These are phyloP conservation scores for Solanum piurae DNA, from an alignment of 257 asterid genomes.

Conservation along the genomic window DNA sequence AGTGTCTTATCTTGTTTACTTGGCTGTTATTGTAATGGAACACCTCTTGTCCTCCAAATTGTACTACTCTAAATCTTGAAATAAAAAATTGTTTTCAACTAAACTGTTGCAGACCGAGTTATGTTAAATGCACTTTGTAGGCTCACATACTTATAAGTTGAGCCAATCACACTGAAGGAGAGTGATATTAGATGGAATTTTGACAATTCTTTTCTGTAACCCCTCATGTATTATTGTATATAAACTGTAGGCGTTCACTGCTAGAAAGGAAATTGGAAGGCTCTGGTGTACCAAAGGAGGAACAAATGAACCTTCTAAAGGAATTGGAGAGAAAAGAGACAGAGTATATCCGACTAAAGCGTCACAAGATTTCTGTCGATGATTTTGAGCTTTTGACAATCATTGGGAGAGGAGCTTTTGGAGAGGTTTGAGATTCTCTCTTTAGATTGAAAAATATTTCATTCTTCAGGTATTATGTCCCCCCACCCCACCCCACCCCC, in stretches of 20 bases:
- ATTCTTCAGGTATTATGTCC: background rate
- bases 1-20: background rate
- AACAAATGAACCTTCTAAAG: slow-evolving; percentile 47
- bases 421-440: slow-evolving; percentile 50
- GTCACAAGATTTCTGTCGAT: slow-evolving; percentile 63
- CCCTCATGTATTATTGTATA: background rate
- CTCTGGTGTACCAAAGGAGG: slow-evolving; percentile 60
- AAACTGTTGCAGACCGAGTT: background rate
- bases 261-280: slow-evolving; percentile 46
- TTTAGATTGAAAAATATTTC: background rate
- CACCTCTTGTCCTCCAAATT: background rate
- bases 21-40: background rate
- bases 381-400: slow-evolving; percentile 67
- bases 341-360: slow-evolving; percentile 62
- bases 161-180: background rate
- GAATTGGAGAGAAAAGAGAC: slow-evolving; percentile 77
- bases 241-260: slow-evolving; percentile 46
- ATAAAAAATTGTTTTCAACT: background rate
- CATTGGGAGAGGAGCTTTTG: slow-evolving; percentile 87
- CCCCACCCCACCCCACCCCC: background rate
- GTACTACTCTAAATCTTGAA: background rate
- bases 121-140: background rate
- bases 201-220: background rate
- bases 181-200: background rate
- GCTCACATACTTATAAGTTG: background rate